A percentile compares a stretch with the other conserved stretches of the same genome.
phyloP scores from a whole-genome alignment of 1,284 basidiomycete species.

The Trametes hirsuta region DNA sequence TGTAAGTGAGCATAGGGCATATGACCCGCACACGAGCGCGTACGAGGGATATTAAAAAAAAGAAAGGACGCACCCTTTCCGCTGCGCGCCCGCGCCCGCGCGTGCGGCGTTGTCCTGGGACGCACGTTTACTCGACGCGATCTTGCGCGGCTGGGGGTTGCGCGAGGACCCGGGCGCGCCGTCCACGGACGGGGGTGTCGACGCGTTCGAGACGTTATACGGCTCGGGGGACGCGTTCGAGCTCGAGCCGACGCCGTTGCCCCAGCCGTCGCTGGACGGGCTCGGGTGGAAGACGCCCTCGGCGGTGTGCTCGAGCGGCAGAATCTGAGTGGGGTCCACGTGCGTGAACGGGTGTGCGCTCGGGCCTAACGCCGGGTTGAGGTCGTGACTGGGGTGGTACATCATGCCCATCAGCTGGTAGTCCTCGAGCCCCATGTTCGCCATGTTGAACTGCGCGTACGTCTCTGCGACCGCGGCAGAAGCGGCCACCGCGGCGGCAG shows the following conservation, averaged over 20 bases:
- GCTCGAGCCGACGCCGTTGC: constrained; percentile 63
- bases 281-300: constrained; percentile 67
- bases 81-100: constrained; percentile 33
- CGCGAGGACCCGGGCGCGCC: constrained; percentile 39
- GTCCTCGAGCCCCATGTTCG: constrained; percentile 56
- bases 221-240: constrained; percentile 80
- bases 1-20: background rate
- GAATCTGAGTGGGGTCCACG: constrained; percentile 86
- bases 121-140: constrained; percentile 60
- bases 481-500: constrained; percentile 64
- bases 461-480: constrained; percentile 68
- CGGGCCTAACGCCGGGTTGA: constrained; percentile 34
- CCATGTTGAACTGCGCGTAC: constrained; percentile 63
- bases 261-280: constrained; percentile 82
- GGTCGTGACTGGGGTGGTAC: constrained; percentile 53
- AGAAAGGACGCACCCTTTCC: constrained; percentile 50
- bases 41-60: background rate
- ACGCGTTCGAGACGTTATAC: constrained; percentile 64
- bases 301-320: constrained; percentile 52
- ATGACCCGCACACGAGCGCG: background rate
- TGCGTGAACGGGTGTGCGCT: constrained; percentile 66
- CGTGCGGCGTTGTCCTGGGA: constrained; percentile 41
- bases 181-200: constrained; percentile 69
- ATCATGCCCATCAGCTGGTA: constrained; percentile 67
- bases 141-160: constrained; percentile 48